A percentile compares a stretch with the other conserved stretches of the same genome.
phyloP scores from a whole-genome alignment of 2,329 filamentous ascomycete species.

The Beauveria caledonica region DNA sequence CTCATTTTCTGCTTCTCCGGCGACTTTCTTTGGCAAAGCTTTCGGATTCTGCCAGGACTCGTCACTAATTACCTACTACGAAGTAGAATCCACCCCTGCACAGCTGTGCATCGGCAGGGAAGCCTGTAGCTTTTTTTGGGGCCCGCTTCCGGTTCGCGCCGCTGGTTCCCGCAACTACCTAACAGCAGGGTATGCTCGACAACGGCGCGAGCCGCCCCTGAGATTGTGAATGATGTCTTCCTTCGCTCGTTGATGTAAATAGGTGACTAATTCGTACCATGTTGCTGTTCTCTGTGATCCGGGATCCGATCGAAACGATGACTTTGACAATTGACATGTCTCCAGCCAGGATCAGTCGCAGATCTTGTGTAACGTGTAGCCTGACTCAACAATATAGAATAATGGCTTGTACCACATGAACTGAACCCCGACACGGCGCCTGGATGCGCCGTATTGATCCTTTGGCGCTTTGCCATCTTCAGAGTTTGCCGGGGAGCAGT shows the following conservation, averaged over 20 bases:
- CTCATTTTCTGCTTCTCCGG: not conserved
- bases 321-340: not conserved
- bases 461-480: not conserved
- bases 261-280: too few species aligned
- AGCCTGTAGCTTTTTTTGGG: not conserved
- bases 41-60: not conserved
- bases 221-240: not conserved
- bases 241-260: too few species aligned
- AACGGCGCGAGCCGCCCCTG: not conserved
- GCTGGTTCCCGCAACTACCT: constrained; percentile 9
- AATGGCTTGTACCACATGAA: not conserved
- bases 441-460: not conserved
- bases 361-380: not conserved
- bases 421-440: not conserved
- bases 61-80: too few species aligned
- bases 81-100: constrained; percentile 4
- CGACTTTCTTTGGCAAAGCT: not conserved
- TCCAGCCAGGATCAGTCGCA: not conserved
- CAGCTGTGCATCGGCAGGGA: constrained; percentile 5
- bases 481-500: not conserved
- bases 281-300: too few species aligned
- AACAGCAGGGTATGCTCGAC: not conserved
- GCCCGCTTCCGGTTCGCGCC: constrained; percentile 10
- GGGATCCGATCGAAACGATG: not conserved
- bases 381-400: not conserved